Evolutionary conservation across 1,139 yeast species (phyloP).

Genomic region (Protomyces inouyei): DNA sequence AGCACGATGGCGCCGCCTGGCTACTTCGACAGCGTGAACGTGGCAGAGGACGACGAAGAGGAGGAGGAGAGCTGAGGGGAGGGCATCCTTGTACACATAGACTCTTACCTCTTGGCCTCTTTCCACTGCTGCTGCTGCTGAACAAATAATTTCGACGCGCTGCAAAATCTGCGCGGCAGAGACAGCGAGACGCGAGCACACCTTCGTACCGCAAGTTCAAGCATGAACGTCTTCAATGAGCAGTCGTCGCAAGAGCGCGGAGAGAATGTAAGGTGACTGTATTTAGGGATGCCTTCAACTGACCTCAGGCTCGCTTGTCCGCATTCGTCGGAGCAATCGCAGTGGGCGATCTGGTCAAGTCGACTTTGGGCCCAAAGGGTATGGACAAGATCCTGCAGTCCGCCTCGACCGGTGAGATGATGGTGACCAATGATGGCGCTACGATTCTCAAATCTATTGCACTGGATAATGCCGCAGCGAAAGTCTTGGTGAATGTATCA

Average conservation of each 20-base stretch:
- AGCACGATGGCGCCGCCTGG: background rate
- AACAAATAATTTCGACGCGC: too few species aligned
- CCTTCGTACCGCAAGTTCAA: background rate
- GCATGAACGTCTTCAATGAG: slow-evolving; percentile 64
- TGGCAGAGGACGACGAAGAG: background rate
- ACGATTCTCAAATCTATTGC: slow-evolving; percentile 92
- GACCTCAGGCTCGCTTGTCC: slow-evolving; percentile 42
- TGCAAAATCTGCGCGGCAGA: too few species aligned
- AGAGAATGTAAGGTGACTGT: slow-evolving; percentile 44
- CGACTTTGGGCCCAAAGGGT: slow-evolving; percentile 96
- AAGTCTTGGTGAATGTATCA: slow-evolving; percentile 88
- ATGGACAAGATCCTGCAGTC: slow-evolving; percentile 94
- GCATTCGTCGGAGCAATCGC: slow-evolving; percentile 99
- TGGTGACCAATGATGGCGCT: slow-evolving; percentile 97
- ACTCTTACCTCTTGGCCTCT: too few species aligned
- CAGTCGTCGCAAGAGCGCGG: slow-evolving; percentile 97
- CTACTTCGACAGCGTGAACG: background rate
- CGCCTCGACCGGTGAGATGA: slow-evolving; percentile 67
- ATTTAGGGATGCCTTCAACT: background rate
- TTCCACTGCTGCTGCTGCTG: too few species aligned
- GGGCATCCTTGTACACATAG: too few species aligned
- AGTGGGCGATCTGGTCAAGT: slow-evolving; percentile 92
- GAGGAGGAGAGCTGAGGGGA: background rate
- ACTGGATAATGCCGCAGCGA: slow-evolving; percentile 96
- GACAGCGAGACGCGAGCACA: too few species aligned